Evolutionary conservation across 1,284 basidiomycete species (phyloP), one percentile per base, ranked within the genome.

Genomic region (Naganishia cerealis): DNA sequence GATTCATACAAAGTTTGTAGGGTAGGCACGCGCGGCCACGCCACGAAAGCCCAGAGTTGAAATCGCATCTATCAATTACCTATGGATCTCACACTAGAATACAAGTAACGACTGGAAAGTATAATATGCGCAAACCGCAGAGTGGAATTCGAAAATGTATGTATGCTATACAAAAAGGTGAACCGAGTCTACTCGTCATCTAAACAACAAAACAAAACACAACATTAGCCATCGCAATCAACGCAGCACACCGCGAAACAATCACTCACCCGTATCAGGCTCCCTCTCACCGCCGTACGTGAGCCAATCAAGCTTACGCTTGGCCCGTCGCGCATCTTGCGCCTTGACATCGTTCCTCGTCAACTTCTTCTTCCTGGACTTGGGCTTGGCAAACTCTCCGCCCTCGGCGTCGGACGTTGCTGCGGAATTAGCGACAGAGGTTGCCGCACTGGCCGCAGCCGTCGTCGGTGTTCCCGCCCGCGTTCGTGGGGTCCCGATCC

Each of bases 291-390:
- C 92, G 65, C 94, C 94, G 76, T 86, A 86, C 24, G 85, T 87
- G 70, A 96, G 83, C 92, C 92, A 97, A 71, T 86, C 84, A 70
- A 95, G 77, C 82, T 93, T 93, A 73, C 92, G 84, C 75, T 88
- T 78, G 72, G 87, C 84, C 76, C 90, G 83, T 70, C 92, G 84
- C 81, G 93, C 92, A 79, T 92, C 91, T 79, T 87, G 88, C 9
- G 86, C 91, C 81, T 96, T 96, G 72, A 89, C 56, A 79, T 95
- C 91, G 82, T 96, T 96, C 71, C 93, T 86, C 9, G 93, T 94
- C 79, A 85, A 61, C 77, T 95, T 96, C 85, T 94, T 94, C 84
- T 90, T 94, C 82, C 84, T 89, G 66, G 77, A 78, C 73, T 81
- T 81, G 69, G 81, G 74, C 50, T 73, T 68, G 0, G 74, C 75